Percentiles rank a stretch among this genome's conserved stretches.
phyloP scores from a whole-genome alignment of 2,329 filamentous ascomycete genomes.

The Ceratocystis cubensis region DNA sequence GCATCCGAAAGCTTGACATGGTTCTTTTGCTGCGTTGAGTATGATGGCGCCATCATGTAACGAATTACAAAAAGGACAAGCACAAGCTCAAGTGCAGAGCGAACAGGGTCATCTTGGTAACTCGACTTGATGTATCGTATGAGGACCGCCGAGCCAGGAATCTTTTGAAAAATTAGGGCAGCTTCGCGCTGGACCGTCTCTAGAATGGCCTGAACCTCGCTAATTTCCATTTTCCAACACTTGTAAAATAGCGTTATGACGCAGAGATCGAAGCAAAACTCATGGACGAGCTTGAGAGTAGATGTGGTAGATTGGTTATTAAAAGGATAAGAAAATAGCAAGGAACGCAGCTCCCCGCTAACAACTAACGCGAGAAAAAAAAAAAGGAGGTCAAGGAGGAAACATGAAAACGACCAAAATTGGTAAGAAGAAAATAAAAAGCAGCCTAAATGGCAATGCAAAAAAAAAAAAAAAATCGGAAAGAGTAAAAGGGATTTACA shows the following conservation, averaged over 20 bases:
- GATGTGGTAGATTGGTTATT: neutral
- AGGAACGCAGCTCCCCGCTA: neutral
- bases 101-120: conserved; percentile 93
- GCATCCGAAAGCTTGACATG: conserved; percentile 83
- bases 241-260: neutral
- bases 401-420: conserved; percentile 2
- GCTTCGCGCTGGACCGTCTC: conserved; percentile 41
- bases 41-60: conserved; percentile 82
- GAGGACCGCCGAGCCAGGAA: conserved; percentile 88
- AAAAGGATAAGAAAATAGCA: neutral
- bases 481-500: neutral
- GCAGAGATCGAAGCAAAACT: neutral
- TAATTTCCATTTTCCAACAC: conserved; percentile 45
- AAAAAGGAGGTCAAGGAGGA: conserved; percentile 11
- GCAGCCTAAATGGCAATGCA: neutral
- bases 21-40: conserved; percentile 80
- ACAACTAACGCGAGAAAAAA: neutral
- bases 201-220: conserved; percentile 45
- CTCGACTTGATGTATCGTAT: conserved; percentile 92
- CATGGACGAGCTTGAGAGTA: neutral
- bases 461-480: neutral
- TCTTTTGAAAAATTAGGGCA: conserved; percentile 63
- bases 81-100: conserved; percentile 84
- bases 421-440: conserved; percentile 1
- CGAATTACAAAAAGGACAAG: conserved; percentile 91